phyloP scores from a whole-genome alignment of 2,329 filamentous ascomycete species.

The Diaporthe sp. region DNA sequence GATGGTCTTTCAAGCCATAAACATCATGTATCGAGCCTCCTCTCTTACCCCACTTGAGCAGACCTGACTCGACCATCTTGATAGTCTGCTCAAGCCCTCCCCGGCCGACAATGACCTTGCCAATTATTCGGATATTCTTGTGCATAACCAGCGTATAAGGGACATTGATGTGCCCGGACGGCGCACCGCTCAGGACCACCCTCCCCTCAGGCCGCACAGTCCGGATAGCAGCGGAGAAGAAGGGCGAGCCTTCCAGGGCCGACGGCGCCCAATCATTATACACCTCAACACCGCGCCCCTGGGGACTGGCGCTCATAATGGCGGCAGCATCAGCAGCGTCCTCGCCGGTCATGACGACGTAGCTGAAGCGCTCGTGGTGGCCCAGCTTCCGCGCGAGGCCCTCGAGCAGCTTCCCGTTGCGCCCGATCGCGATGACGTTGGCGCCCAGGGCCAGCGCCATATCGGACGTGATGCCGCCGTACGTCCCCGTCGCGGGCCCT shows the following conservation, averaged over 20 bases:
- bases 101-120: neutral
- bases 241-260: neutral
- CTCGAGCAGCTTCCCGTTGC: constrained; percentile 46
- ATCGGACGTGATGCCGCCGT: constrained; percentile 51
- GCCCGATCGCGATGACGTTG: constrained; percentile 55
- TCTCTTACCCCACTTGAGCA: neutral
- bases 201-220: neutral
- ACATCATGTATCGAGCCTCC: neutral
- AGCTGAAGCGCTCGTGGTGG: neutral
- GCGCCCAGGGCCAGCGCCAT: constrained; percentile 57
- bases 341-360: neutral
- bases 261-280: neutral
- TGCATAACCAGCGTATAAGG: neutral
- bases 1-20: neutral
- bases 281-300: neutral
- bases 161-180: neutral
- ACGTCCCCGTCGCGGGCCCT: constrained; percentile 53
- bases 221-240: neutral
- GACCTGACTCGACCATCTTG: neutral
- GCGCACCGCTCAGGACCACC: neutral
- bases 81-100: neutral
- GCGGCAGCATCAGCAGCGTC: neutral
- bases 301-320: neutral
- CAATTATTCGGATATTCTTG: neutral
- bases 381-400: constrained; percentile 37